Conservation (phyloP, 164 flowering plant species). For the Kalanchoe fedtschenkoi region DNA sequence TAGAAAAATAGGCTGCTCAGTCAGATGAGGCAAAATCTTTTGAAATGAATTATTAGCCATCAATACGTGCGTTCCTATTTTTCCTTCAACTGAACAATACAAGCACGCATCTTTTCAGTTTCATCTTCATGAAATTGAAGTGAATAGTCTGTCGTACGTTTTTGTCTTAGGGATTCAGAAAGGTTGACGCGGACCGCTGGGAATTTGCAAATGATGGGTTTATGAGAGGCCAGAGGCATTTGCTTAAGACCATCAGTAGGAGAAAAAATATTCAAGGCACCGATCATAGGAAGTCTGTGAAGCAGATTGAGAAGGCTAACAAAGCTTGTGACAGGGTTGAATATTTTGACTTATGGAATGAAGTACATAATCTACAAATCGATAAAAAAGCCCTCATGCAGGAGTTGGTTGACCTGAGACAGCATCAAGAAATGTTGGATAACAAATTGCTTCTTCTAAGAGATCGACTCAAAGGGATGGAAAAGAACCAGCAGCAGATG, state of each 20-base stretch:
- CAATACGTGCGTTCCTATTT: no score
- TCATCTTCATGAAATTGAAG: no score
- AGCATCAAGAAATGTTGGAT: slow-evolving; percentile 44
- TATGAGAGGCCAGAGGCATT: slow-evolving; percentile 52
- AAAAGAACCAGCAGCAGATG: slow-evolving; percentile 73
- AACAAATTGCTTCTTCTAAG: slow-evolving; percentile 29
- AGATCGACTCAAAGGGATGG: slow-evolving; percentile 61
- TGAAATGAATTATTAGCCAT: no score
- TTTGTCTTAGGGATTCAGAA: slow-evolving; percentile 57
- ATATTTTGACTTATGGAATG: slow-evolving; percentile 27
- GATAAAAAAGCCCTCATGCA: slow-evolving; percentile 54
- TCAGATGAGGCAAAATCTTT: no score
- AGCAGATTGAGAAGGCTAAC: slow-evolving; percentile 18
- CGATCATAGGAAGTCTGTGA: slow-evolving; percentile 22
- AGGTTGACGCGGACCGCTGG: slow-evolving; percentile 58
- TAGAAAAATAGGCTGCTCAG: no score
- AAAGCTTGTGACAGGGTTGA: slow-evolving; percentile 19
- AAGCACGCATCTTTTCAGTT: no score
- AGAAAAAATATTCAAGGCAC: slow-evolving; percentile 34
- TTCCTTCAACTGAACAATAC: no score
- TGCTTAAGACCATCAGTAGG: slow-evolving; percentile 46
- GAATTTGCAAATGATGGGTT: slow-evolving; percentile 62
- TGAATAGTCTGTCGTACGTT: not conserved
- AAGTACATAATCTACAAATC: slow-evolving; percentile 55
- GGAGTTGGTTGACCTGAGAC: slow-evolving; percentile 50